Base-by-base conservation (phyloP, 805 yeast species). In the Candida oleophila region DNA sequence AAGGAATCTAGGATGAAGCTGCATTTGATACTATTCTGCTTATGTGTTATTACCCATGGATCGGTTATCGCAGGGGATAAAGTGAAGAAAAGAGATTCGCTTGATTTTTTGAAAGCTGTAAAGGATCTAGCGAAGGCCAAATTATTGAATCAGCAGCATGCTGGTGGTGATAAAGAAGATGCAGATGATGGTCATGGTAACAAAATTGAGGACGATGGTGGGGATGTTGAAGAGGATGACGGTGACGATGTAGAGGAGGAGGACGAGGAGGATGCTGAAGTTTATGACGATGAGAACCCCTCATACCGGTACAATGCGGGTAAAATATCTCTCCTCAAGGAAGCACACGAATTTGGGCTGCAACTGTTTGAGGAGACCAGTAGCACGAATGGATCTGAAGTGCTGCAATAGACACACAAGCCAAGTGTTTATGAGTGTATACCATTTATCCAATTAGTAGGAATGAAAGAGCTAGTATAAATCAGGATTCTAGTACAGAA, bases 201-300 rank as follows among this genome's bases (percentile, higher is more conserved):
- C n/a, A 21, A 5, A 5, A 21, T 15, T 3, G 37, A 41, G n/a
- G 44, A 33, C 16, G 40, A 33, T 20, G 40, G 34, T 3, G 30
- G 3, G 14, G 34, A 42, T 22, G 40, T 8, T 11, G 25, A 42
- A 16, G 45, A 42, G 14, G 38, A 42, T 5, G 40, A 42, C 18
- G 19, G 4, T 3, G 33, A 22, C 3, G 42, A 38, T 38, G 33
- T 3, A 14, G 12, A 22, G 5, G 22, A 16, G 36, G 38, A 3
- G 5, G 40, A 34, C 3, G 45, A 42, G 19, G 5, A 7, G 30
- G 38, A 34, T 5, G 36, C n/a, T 4, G 20, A 18, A 32, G 18
- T 22, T 14, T 21, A 14, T 22, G 20, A 18, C 8, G 30, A 20
- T 4, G 41, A 38, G 16, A 14, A 38, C 21, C 41, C 41, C 4